Base-by-base conservation (phyloP, 441 rosid genomes). In the Daphne laureola region DNA sequence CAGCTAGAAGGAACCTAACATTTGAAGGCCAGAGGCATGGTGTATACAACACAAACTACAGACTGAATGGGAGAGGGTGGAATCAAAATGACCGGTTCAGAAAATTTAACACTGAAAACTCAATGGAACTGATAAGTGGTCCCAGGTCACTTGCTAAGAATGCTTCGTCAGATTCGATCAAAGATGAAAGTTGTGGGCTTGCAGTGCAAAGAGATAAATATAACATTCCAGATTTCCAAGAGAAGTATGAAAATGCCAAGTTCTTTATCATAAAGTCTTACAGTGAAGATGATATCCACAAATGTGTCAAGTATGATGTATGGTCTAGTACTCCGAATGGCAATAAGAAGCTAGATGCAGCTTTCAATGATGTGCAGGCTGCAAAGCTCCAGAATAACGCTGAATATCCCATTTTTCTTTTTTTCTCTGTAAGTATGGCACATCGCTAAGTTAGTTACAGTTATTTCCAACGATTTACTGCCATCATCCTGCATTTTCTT, bases 71-170 rank as follows among this genome's bases (percentile, higher is more conserved):
- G 49, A 73, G 78, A 53, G 50, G 31, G 5, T 67, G 75, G 87
- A 74, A 63, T 71, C 79, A 80, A 12, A 76, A 68, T 62, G 78
- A 77, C 43, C 67, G 71, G 18, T 64, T 59, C 51, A 72, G 40
- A 55, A 74, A 59, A 43, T 74, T 57, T 54, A 64, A 54, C 54
- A 66, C 67, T 56, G 83, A 77, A 51, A 54, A 65, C 35, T 55
- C 79, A 21, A 54, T 70, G 55, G 92, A 87, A 66, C 50, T 84
- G 72, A 78, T 78, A 48, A 59, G 90, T 63, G 96, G 96, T 61
- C 96, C 96, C 13, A 78, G 95, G 73, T 67, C 75, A 44, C 51
- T 49, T 17, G 70, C 62, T 26, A 80, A 58, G 64, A 63, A 41
- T 67, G 55, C 61, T 63, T 49, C 76, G 36, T 50, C 64, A 55